Evolutionary conservation across 768 basidiomycete species (phyloP), one percentile per base, ranked within the genome.

Genomic region (Boletus patriciae): DNA sequence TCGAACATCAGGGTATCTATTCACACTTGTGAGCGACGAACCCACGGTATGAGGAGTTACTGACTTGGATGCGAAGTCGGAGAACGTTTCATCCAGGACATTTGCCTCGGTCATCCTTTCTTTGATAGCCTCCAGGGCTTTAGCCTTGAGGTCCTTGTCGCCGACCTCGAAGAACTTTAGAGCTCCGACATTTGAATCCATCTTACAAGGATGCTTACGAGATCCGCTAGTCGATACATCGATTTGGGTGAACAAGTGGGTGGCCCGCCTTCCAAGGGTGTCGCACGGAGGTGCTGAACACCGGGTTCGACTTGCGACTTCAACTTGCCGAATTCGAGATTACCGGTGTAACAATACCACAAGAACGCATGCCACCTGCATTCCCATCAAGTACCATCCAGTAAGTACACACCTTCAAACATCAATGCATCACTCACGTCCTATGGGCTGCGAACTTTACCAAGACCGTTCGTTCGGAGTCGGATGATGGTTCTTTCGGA

Each of bases 241-340:
- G 74, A 75, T 62, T 74, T 74, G 9, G 74, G 73, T 16, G 73
- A 74, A 50, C 73, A 74, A 9, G 49, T 29, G 4, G 62, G 62
- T 37, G 54, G 51, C 4, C 38, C 45, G 13, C 52, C 55, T 45
- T 50, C 29, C 42, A 40, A 2, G 15, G 38, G 21, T n/a, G 41
- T 21, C 31, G 25, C 31, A 4, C 41, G 48, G 18, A 44, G 16
- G 23, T 12, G 40, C 2, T 16, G 46, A 43, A 19, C 3, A 46
- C 50, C 55, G 8, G 38, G 45, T 34, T 45, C 46, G 4, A 45
- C 48, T 42, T 66, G 60, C 31, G 67, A 67, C 29, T 50, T 63
- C 42, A 67, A 31, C 36, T 54, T 43, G 13, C 38, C 23, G 52
- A 69, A 67, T 21, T 58, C 38, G 15, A 67, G 15, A 4, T 46